Evolutionary conservation across 306 rosid genomes (phyloP).

Genomic region (Casuarina glauca): DNA sequence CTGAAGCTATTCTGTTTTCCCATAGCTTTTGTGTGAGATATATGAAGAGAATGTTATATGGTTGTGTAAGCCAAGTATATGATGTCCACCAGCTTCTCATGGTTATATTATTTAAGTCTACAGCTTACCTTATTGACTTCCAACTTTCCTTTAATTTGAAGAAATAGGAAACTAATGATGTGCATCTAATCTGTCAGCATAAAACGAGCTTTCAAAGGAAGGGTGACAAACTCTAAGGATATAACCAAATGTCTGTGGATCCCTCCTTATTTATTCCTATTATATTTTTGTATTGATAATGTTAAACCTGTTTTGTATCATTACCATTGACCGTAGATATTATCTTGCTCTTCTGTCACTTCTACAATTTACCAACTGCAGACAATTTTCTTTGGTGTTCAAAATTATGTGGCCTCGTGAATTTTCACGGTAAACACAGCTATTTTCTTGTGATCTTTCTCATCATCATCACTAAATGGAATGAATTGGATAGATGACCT

Average conservation of each 20-base stretch:
- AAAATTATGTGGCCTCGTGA: not conserved
- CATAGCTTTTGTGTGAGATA: not conserved
- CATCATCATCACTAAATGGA: constrained; percentile 1
- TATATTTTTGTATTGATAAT: not conserved
- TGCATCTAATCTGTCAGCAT: not conserved
- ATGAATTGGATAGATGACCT: not conserved
- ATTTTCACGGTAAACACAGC: not conserved
- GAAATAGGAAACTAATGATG: not conserved
- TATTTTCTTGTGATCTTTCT: not conserved
- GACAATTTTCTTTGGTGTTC: not conserved
- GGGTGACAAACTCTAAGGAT: no score
- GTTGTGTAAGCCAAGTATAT: not conserved
- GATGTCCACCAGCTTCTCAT: not conserved
- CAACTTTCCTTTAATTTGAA: not conserved
- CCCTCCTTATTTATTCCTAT: no score
- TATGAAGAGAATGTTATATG: not conserved
- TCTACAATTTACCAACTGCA: not conserved
- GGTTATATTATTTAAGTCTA: not conserved
- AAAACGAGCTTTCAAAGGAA: not conserved
- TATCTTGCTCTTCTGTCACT: not conserved
- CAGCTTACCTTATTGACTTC: not conserved
- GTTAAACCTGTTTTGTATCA: not conserved
- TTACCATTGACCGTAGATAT: not conserved
- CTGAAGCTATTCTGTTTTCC: not conserved
- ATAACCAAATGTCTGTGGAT: no score